phyloP scores from a whole-genome alignment of 331 rosid genomes.

The Acacia pycnantha region DNA sequence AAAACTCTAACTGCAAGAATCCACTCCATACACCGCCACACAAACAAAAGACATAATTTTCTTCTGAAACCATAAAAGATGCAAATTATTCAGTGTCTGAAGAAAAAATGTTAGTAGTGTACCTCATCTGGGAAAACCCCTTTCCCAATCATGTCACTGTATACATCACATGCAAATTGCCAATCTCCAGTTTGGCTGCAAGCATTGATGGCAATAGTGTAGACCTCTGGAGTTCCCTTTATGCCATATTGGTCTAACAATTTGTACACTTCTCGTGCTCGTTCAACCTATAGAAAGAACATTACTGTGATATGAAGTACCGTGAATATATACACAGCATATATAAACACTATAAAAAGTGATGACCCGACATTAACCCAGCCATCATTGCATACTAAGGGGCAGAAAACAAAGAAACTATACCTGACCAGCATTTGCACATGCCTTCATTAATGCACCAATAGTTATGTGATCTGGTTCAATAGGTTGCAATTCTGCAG shows the following conservation, averaged over 20 bases:
- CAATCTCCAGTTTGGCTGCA: conserved; percentile 90
- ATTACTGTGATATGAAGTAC: conserved; percentile 22
- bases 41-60: conserved; percentile 16
- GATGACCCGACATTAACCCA: conserved; percentile 2
- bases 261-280: conserved; percentile 80
- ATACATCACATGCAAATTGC: conserved; percentile 74
- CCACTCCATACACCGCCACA: conserved; percentile 25
- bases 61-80: conserved; percentile 17
- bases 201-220: conserved; percentile 90
- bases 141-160: conserved; percentile 70
- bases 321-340: conserved; percentile 13
- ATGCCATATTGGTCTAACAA: conserved; percentile 67
- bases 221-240: conserved; percentile 92
- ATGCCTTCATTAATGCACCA: conserved; percentile 93
- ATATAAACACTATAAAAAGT: conserved; percentile 8
- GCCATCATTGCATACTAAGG: neutral
- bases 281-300: conserved; percentile 64
- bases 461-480: conserved; percentile 89
- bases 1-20: conserved; percentile 16
- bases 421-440: conserved; percentile 92
- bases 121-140: conserved; percentile 94
- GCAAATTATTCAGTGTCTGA: conserved; percentile 1
- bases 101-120: conserved; percentile 13
- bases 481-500: conserved; percentile 73
- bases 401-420: conserved; percentile 20